Conservation (phyloP, 1,284 basidiomycete species). For the Cutaneotrichosporon sp. region DNA sequence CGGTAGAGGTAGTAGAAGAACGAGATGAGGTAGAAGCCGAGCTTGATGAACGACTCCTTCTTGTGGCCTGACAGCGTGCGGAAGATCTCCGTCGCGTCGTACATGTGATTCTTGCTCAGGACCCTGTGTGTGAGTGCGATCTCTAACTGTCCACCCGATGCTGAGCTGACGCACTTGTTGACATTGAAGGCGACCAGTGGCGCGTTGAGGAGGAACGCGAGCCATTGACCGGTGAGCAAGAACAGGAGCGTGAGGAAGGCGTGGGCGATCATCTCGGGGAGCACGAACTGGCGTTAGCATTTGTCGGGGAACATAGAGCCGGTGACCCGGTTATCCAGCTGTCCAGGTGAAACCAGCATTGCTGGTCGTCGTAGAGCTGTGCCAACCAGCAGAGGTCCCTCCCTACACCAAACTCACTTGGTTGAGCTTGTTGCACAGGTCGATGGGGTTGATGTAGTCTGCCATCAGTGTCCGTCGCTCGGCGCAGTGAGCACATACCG, state of each 20-base stretch:
- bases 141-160: too few relatives aligned
- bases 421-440: constrained; percentile 99
- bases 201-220: constrained; percentile 84
- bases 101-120: constrained; percentile 91
- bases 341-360: too few relatives aligned
- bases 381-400: too few relatives aligned
- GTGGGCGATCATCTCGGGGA: constrained; percentile 94
- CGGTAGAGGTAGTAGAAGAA: constrained; percentile 98
- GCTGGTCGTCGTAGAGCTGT: too few relatives aligned
- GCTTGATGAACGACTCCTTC: constrained; percentile 94
- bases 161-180: constrained; percentile 86
- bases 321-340: too few relatives aligned
- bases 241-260: constrained; percentile 82
- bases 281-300: constrained; percentile 67
- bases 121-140: too few relatives aligned
- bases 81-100: constrained; percentile 99
- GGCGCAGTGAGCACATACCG: constrained; percentile 45
- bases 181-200: constrained; percentile 87
- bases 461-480: background rate
- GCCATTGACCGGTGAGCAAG: constrained; percentile 93
- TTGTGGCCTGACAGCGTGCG: constrained; percentile 89
- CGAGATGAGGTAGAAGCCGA: constrained; percentile 87
- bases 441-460: constrained; percentile 99
- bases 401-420: constrained; percentile 69
- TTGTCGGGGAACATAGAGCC: too few relatives aligned